A percentile compares a stretch with the other conserved stretches of the same genome.
Conservation (phyloP, 2,329 filamentous ascomycete species). For the Aspergillus persii region DNA sequence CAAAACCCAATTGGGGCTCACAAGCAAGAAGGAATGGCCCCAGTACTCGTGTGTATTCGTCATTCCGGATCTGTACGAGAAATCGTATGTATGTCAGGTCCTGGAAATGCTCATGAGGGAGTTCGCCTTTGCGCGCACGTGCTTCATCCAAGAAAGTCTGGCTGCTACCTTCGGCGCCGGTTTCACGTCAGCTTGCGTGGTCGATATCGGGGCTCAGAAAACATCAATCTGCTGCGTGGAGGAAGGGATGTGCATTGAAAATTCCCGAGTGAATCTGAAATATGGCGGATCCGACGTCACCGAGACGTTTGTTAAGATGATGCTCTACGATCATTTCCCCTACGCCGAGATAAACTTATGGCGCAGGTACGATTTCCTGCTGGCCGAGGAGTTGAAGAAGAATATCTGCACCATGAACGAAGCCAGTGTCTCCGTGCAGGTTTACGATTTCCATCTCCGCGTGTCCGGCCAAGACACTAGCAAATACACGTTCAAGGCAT, state of each 20-base stretch:
- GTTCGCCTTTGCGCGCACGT: conserved; percentile 84
- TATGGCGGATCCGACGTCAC: conserved; percentile 91
- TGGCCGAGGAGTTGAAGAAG: conserved; percentile 93
- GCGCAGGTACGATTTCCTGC: conserved; percentile 83
- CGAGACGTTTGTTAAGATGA: conserved; percentile 94
- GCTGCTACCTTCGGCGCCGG: conserved; percentile 93
- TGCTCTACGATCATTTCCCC: conserved; percentile 93
- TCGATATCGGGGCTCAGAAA: conserved; percentile 96
- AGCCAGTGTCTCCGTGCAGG: conserved; percentile 81
- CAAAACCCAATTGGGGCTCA: conserved; percentile 76
- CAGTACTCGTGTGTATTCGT: conserved; percentile 97
- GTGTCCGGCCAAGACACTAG: conserved; percentile 83
- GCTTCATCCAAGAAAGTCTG: conserved; percentile 94
- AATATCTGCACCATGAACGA: conserved; percentile 91
- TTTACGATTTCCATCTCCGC: conserved; percentile 86
- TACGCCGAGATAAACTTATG: conserved; percentile 92
- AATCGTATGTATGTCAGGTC: conserved; percentile 80
- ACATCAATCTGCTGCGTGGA: conserved; percentile 96
- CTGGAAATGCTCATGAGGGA: conserved; percentile 83
- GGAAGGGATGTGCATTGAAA: conserved; percentile 90
- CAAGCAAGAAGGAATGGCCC: conserved; percentile 73
- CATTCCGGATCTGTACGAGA: conserved; percentile 95
- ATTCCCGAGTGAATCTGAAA: conserved; percentile 92
- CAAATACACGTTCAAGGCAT: conserved; percentile 95
- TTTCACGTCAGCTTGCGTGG: conserved; percentile 89